These are phyloP conservation scores for Cunninghamia lanceolata DNA, from an alignment of 75 land plant genomes.

Conservation along the genomic window DNA sequence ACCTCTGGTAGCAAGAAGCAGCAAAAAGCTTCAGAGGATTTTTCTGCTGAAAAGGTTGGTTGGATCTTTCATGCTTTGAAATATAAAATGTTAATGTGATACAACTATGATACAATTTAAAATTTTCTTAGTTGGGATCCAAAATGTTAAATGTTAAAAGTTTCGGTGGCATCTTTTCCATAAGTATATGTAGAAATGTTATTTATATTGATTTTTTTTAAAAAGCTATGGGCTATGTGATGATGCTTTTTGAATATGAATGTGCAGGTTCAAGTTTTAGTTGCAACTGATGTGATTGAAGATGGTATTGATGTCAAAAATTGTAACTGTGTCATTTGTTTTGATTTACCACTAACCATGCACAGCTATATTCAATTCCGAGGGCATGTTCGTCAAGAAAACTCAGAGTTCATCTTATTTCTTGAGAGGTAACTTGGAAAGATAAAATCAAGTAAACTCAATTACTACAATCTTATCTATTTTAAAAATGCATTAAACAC, in stretches of 20 bases:
- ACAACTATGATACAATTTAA: neutral
- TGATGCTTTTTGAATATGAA: too few relatives aligned
- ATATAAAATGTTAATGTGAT: too few relatives aligned
- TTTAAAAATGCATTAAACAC: neutral
- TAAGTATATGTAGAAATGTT: neutral
- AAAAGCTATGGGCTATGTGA: too few relatives aligned
- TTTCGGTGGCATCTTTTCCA: neutral
- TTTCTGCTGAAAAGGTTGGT: constrained; percentile 63
- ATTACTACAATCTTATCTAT: neutral
- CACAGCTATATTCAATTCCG: constrained; percentile 83
- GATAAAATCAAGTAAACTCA: neutral
- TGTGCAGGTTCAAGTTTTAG: constrained; percentile 69
- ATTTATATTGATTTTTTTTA: neutral
- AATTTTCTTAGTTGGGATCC: neutral
- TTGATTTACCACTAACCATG: constrained; percentile 81
- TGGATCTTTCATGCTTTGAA: too few relatives aligned
- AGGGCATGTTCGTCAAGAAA: constrained; percentile 69
- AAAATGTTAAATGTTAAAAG: neutral
- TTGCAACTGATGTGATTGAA: constrained; percentile 88
- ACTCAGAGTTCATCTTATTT: constrained; percentile 63
- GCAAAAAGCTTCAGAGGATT: constrained; percentile 37
- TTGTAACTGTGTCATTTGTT: constrained; percentile 87
- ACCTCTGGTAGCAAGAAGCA: constrained; percentile 34
- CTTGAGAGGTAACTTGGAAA: constrained; percentile 58
- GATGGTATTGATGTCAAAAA: constrained; percentile 82